Evolutionary conservation across 108 stramenopile species (phyloP).

Genomic region (Nitzschia sp.): DNA sequence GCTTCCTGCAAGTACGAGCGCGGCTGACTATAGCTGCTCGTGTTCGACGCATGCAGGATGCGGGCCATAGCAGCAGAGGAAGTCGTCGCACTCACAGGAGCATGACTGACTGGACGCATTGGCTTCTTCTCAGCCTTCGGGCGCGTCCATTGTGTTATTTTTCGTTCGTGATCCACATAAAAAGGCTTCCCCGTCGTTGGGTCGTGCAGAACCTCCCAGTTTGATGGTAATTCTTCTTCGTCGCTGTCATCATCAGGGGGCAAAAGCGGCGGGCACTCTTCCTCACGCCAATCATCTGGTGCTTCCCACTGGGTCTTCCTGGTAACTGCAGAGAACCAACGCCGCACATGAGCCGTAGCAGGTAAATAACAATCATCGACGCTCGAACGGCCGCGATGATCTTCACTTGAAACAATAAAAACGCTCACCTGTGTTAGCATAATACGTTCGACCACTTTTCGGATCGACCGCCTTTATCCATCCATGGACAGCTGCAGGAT

Average conservation of each 20-base stretch:
- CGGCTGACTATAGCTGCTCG: background rate
- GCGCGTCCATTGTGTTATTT: conserved; percentile 79
- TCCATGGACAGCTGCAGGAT: conserved; percentile 29
- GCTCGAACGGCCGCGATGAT: background rate
- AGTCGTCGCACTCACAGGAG: conserved; percentile 23
- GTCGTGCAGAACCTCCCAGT: conserved; percentile 87
- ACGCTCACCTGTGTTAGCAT: conserved; percentile 54
- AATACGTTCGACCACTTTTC: conserved; percentile 64
- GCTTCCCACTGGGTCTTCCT: conserved; percentile 84
- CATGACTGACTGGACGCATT: conserved; percentile 13
- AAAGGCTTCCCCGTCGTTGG: conserved; percentile 75
- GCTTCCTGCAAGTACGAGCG: conserved; percentile 51
- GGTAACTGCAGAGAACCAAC: conserved; percentile 33
- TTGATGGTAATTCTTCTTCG: conserved; percentile 58
- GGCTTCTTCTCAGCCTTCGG: conserved; percentile 39
- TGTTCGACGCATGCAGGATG: conserved; percentile 17
- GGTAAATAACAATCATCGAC: background rate
- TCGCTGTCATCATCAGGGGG: conserved; percentile 5
- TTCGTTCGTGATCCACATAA: conserved; percentile 86
- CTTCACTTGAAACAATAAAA: background rate
- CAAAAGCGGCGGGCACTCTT: conserved; percentile 16
- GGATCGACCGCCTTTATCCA: conserved; percentile 79
- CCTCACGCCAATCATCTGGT: conserved; percentile 63
- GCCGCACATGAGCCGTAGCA: background rate
- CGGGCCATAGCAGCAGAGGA: conserved; percentile 35